Evolutionary conservation across 1,284 basidiomycete genomes (phyloP), one percentile per base, ranked within the genome.

Genomic region (Moesziomyces parantarcticus): DNA sequence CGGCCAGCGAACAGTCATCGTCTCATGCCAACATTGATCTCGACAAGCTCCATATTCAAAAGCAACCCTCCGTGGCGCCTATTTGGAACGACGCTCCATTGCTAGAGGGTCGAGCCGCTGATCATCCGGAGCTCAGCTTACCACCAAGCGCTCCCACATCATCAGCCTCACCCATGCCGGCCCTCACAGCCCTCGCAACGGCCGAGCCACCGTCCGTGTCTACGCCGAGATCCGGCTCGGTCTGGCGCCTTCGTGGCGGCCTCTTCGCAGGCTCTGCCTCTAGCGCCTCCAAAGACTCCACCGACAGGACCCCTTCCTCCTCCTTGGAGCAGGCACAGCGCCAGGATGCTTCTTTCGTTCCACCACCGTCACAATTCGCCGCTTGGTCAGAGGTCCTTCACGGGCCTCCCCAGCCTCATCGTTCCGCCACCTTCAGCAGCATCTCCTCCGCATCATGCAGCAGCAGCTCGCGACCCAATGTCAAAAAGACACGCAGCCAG

Each of bases 341-440:
- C 7, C 53, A 34, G 9, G 54, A 58, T 20, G 6, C 26, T 1
- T 23, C n/a, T 43, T 32, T 54, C 13, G 40, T 26, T 5, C 32
- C 58, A 14, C 62, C 61, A 21, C 23, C 57, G 23, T 71, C 68
- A 7, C 61, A 61, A 8, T 71, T 71, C 22, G 68, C 68, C 5
- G 50, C 58, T 16, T 71, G 68, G 58, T 65, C 68, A 18, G 68
- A 71, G 29, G 29, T 57, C 21, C 47, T 58, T 26, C 57, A 71
- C 18, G 41, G 36, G 9, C 46, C 53, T 18, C 10, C 54, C n/a
- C 61, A 45, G n/a, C 61, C 62, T 5, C 29, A 58, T 13, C 68
- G 68, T 26, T 44, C 61, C 34, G 51, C 62, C 14, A 71, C 68
- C 9, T 65, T 65, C 58, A 71, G 61, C 68, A 71, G 68, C 45